Evolutionary conservation across 2,329 filamentous ascomycete species (phyloP).

Genomic region (Colletotrichum aenigma): DNA sequence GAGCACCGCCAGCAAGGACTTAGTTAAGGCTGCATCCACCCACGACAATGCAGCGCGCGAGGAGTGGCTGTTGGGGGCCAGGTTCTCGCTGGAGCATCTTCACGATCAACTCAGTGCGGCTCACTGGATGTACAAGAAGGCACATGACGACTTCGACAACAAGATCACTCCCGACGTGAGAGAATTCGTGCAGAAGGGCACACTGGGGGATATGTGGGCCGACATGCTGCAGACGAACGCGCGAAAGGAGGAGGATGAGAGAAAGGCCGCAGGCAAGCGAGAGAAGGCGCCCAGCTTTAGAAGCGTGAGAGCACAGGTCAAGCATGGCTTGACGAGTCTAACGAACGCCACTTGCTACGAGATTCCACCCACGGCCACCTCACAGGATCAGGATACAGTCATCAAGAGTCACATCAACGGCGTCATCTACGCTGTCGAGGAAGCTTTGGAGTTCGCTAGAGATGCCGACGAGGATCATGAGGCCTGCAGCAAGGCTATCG

Average conservation of each 20-base stretch:
- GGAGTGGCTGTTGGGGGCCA: not conserved
- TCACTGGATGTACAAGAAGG: not conserved
- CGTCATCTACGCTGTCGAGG: not conserved
- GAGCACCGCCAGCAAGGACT: not conserved
- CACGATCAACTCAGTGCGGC: not conserved
- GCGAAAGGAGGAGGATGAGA: not conserved
- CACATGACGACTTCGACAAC: not conserved
- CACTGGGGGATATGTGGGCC: not conserved
- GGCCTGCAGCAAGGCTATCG: not conserved
- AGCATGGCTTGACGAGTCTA: not conserved
- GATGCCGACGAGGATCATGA: not conserved
- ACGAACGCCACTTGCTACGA: not conserved
- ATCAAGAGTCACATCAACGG: not conserved
- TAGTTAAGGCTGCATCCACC: not conserved
- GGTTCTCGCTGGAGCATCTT: not conserved
- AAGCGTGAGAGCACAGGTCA: not conserved
- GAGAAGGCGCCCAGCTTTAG: not conserved
- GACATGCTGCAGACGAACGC: not conserved
- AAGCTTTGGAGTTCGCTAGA: not conserved
- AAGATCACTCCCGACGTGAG: not conserved
- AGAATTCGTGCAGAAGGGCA: not conserved
- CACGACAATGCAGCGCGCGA: not conserved
- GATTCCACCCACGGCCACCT: not conserved
- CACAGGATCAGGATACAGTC: not conserved
- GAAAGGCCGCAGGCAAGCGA: not conserved